Percentiles rank a stretch among this genome's conserved stretches.
Conservation (phyloP, 352 stramenopile genomes). For the Hyaloperonospora brassicae region DNA sequence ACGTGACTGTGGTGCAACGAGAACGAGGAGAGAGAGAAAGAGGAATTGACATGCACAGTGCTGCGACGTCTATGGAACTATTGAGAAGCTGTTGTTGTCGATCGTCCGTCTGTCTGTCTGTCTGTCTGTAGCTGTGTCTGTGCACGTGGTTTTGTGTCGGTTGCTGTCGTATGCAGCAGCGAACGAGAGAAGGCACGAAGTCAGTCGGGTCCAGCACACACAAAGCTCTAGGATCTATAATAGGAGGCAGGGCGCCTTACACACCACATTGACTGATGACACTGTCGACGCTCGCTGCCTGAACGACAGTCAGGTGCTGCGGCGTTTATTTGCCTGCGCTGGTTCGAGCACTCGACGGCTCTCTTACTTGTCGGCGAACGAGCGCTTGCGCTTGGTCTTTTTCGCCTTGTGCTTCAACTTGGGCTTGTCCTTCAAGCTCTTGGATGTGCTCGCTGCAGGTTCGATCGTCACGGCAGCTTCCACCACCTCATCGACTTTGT, state of each 20-base stretch:
- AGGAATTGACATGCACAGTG: too few species aligned
- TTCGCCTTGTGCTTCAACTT: constrained; percentile 24
- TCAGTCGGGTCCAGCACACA: constrained; percentile 6
- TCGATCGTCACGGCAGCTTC: constrained; percentile 13
- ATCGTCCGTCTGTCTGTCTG: too few species aligned
- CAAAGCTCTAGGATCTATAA: constrained; percentile 41
- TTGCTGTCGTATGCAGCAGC: background rate
- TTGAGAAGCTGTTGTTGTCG: too few species aligned
- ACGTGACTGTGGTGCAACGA: too few species aligned
- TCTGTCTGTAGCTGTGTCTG: too few species aligned
- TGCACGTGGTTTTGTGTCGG: too few species aligned
- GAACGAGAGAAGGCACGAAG: background rate
- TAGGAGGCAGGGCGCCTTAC: constrained; percentile 17
- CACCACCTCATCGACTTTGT: constrained; percentile 16
- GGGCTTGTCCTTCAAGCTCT: constrained; percentile 29
- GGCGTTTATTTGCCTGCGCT: too few species aligned
- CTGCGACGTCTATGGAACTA: too few species aligned
- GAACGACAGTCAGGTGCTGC: too few species aligned
- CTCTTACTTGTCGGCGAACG: constrained; percentile 24
- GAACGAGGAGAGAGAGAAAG: too few species aligned
- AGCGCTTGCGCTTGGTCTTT: constrained; percentile 54
- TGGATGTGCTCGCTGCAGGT: constrained; percentile 37
- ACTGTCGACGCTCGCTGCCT: constrained; percentile 2
- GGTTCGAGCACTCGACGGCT: background rate
- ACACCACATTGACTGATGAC: background rate